These are phyloP conservation scores for Penicillium palitans DNA, from an alignment of 2,329 filamentous ascomycete species.

Conservation along the genomic window DNA sequence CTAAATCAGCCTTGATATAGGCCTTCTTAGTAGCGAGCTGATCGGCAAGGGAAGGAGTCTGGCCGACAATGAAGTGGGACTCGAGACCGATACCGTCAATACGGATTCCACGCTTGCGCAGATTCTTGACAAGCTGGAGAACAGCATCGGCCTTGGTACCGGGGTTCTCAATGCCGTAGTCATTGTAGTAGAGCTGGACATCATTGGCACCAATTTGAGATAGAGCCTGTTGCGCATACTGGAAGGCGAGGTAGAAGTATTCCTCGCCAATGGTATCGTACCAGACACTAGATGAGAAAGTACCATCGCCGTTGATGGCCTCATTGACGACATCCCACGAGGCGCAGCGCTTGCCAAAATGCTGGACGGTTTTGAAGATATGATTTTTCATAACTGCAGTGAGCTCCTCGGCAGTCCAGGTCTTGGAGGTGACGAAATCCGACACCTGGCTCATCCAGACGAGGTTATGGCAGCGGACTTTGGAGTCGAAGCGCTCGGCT, in stretches of 20 bases:
- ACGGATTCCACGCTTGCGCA: slow-evolving; percentile 34
- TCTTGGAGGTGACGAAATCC: slow-evolving; percentile 48
- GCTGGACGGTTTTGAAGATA: slow-evolving; percentile 29
- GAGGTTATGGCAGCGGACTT: slow-evolving; percentile 63
- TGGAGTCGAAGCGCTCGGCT: slow-evolving; percentile 35
- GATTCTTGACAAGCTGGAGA: slow-evolving; percentile 23
- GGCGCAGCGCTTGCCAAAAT: slow-evolving; percentile 29
- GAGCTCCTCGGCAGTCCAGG: slow-evolving; percentile 59
- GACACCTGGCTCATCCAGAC: slow-evolving; percentile 47
- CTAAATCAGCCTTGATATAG: slow-evolving; percentile 39
- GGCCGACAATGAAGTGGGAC: slow-evolving; percentile 47
- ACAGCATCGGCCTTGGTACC: too few species aligned
- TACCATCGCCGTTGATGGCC: slow-evolving; percentile 43
- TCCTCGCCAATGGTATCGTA: slow-evolving; percentile 44
- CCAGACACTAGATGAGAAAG: slow-evolving; percentile 42
- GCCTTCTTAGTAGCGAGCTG: slow-evolving; percentile 38
- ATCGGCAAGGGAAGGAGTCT: slow-evolving; percentile 39
- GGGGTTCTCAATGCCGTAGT: too few species aligned
- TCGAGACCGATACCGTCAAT: slow-evolving; percentile 52
- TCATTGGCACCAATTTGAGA: slow-evolving; percentile 23
- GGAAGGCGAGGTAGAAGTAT: slow-evolving; percentile 45
- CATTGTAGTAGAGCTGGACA: background rate
- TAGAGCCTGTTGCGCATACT: slow-evolving; percentile 40
- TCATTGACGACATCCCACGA: slow-evolving; percentile 38
- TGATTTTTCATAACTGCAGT: slow-evolving; percentile 51